Evolutionary conservation across 2,329 filamentous ascomycete species (phyloP).

Genomic region (Didymella segeticola): DNA sequence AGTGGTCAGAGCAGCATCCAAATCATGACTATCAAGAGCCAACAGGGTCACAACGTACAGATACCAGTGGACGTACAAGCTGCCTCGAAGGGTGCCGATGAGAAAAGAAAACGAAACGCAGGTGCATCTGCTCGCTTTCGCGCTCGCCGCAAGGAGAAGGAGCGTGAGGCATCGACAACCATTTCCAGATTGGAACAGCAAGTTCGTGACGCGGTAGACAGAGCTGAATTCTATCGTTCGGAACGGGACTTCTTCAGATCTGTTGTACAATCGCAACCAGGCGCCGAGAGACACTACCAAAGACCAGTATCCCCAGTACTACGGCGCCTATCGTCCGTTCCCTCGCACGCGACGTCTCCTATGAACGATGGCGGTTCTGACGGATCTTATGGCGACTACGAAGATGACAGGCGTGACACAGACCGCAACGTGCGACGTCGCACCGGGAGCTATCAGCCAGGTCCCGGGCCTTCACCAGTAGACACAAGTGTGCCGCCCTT

Average conservation of each 20-base stretch:
- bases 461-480: constrained; percentile 30
- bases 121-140: constrained; percentile 85
- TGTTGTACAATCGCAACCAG: constrained; percentile 66
- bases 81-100: constrained; percentile 81
- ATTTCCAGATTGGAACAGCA: constrained; percentile 74
- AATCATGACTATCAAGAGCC: constrained; percentile 61
- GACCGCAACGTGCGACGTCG: constrained; percentile 48
- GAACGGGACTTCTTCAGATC: constrained; percentile 71
- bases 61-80: constrained; percentile 81
- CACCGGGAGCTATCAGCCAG: constrained; percentile 47
- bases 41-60: constrained; percentile 58
- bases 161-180: constrained; percentile 72
- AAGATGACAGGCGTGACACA: constrained; percentile 38
- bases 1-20: constrained; percentile 57
- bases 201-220: constrained; percentile 70
- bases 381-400: constrained; percentile 42
- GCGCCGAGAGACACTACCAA: constrained; percentile 55
- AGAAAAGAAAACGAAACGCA: constrained; percentile 85
- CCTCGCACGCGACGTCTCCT: constrained; percentile 38
- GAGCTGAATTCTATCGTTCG: constrained; percentile 74
- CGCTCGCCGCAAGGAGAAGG: constrained; percentile 80
- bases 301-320: constrained; percentile 53
- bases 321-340: constrained; percentile 40
- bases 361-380: constrained; percentile 39
- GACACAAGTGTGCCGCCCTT: constrained; percentile 28